Evolutionary conservation across 2,329 filamentous ascomycete species (phyloP).

Genomic region (Penicillium nordicum): DNA sequence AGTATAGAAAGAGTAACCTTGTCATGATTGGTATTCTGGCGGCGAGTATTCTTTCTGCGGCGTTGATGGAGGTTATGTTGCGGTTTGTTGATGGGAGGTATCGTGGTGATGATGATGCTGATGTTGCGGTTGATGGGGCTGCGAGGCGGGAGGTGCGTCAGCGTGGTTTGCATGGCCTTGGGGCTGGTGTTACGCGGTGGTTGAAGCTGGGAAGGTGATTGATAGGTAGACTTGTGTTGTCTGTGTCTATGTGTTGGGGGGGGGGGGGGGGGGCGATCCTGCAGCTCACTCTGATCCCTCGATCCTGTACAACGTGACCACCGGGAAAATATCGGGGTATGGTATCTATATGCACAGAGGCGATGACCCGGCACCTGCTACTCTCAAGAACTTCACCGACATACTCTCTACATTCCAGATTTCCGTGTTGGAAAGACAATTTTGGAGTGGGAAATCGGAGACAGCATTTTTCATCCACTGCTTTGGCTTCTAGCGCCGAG

Average conservation of each 20-base stretch:
- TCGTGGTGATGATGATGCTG: slow-evolving; percentile 7
- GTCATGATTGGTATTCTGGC: slow-evolving; percentile 84
- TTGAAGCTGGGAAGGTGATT: slow-evolving; percentile 6
- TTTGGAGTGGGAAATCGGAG: no score
- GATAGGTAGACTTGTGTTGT: background rate
- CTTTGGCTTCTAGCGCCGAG: no score
- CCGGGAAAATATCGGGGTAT: no score
- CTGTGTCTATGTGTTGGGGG: background rate
- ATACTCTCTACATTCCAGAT: no score
- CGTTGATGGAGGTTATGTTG: slow-evolving; percentile 65
- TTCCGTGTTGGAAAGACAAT: no score
- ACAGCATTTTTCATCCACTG: no score
- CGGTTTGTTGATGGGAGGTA: slow-evolving; percentile 38
- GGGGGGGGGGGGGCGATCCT: no score
- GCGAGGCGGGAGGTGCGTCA: slow-evolving; percentile 35
- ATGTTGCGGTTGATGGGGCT: slow-evolving; percentile 31
- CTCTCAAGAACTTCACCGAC: no score
- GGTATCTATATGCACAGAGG: no score
- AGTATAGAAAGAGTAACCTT: slow-evolving; percentile 79
- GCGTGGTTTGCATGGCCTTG: slow-evolving; percentile 37
- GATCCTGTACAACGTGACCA: no score
- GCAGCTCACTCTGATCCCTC: no score
- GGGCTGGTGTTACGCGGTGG: slow-evolving; percentile 17
- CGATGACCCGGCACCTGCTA: no score
- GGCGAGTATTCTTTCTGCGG: slow-evolving; percentile 66